These are phyloP conservation scores for Hypoxylon sp. DNA, from an alignment of 2,329 filamentous ascomycete species.

Conservation along the genomic window DNA sequence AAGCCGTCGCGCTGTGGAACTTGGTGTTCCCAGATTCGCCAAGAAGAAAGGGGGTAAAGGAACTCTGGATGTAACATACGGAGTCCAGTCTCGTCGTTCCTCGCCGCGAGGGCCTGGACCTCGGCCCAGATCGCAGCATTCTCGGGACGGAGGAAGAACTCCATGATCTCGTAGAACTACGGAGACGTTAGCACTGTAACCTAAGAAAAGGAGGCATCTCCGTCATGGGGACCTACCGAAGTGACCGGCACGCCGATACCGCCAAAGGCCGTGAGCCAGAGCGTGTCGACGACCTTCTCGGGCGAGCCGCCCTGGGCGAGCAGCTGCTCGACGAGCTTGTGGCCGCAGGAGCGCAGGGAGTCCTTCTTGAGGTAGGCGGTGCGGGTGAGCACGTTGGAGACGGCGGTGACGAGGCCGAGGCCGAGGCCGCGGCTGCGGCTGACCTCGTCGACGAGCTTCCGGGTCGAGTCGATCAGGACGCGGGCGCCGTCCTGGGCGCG, in stretches of 20 bases:
- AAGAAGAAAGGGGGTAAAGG: no score
- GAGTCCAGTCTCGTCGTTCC: conserved; percentile 46
- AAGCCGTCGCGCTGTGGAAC: no score
- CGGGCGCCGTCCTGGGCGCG: conserved; percentile 52
- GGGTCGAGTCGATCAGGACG: conserved; percentile 49
- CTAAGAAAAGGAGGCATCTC: background rate
- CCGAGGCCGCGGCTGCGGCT: conserved; percentile 43
- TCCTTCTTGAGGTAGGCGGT: conserved; percentile 45
- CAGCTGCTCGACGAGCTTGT: conserved; percentile 50
- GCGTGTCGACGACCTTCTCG: conserved; percentile 48
- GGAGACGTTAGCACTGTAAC: background rate
- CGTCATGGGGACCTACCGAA: conserved; percentile 41
- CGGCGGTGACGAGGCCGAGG: conserved; percentile 36
- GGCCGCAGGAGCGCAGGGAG: conserved; percentile 51
- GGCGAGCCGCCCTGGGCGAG: conserved; percentile 45
- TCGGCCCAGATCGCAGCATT: conserved; percentile 53
- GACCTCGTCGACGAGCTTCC: conserved; percentile 51
- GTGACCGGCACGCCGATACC: conserved; percentile 52
- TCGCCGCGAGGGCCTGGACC: conserved; percentile 50
- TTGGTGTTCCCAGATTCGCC: no score
- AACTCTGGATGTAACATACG: no score
- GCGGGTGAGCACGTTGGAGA: conserved; percentile 42
- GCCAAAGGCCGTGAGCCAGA: conserved; percentile 53
- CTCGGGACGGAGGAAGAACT: conserved; percentile 52
- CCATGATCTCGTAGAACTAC: conserved; percentile 55